Conservation (phyloP, 352 stramenopile species). For the Phytopythium kandeliae region DNA sequence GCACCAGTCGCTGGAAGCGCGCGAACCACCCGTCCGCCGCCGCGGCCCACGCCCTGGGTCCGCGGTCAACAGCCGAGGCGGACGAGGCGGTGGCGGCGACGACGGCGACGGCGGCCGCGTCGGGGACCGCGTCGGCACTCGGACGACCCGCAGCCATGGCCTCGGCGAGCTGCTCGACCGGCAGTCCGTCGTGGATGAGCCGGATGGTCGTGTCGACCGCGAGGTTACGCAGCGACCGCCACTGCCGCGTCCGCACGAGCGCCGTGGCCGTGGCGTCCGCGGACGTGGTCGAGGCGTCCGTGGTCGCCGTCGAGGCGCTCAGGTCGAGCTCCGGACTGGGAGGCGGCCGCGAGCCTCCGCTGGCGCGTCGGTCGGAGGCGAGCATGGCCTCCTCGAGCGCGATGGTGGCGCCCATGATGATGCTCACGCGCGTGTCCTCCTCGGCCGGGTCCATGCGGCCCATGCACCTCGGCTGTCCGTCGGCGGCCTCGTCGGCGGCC, state of each 20-base stretch:
- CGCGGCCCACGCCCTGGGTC: no score
- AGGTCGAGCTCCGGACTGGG: no score
- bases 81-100: no score
- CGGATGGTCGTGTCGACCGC: conserved; percentile 62
- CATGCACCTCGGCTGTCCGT: conserved; percentile 30
- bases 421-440: conserved; percentile 70
- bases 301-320: no score
- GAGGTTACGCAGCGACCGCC: conserved; percentile 47
- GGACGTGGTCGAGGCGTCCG: neutral
- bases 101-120: neutral
- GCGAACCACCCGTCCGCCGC: conserved; percentile 8
- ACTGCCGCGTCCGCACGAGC: conserved; percentile 19
- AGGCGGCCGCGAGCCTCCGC: no score
- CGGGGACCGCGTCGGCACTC: no score
- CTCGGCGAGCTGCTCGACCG: conserved; percentile 41
- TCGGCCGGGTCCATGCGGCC: conserved; percentile 48
- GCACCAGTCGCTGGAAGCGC: conserved; percentile 39
- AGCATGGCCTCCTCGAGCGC: conserved; percentile 46
- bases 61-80: no score
- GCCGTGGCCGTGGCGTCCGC: conserved; percentile 14
- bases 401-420: conserved; percentile 79
- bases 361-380: neutral
- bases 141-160: conserved; percentile 16
- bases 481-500: conserved; percentile 35
- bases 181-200: conserved; percentile 47